phyloP scores from a whole-genome alignment of 257 asterid species.

The Solanum dulcamara region DNA sequence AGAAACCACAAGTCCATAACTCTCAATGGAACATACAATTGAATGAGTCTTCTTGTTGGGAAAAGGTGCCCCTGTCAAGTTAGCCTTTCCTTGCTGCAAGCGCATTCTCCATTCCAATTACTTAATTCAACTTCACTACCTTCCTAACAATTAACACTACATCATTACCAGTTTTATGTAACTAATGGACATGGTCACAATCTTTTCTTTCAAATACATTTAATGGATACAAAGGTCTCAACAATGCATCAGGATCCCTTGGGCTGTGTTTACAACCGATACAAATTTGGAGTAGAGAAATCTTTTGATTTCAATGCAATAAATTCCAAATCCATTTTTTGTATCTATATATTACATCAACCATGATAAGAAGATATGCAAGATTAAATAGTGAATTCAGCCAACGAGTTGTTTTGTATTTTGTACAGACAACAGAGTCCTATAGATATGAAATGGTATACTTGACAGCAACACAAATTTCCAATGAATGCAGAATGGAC shows the following conservation, averaged over 20 bases:
- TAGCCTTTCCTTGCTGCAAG: neutral
- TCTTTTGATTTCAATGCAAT: neutral
- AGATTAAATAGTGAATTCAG: neutral
- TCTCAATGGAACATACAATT: neutral
- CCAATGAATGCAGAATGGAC: neutral
- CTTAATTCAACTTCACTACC: neutral
- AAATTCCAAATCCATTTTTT: neutral
- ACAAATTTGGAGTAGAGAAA: neutral
- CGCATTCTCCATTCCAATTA: neutral
- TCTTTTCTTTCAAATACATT: neutral
- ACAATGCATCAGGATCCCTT: neutral
- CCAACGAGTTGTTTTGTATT: neutral
- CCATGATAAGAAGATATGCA: neutral
- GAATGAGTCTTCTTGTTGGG: neutral
- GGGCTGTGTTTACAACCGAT: neutral
- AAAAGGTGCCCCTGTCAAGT: neutral
- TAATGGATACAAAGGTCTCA: neutral
- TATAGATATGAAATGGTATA: neutral
- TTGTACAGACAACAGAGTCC: conserved; percentile 1
- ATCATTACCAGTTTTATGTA: neutral
- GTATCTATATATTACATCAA: neutral
- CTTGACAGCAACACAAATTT: neutral
- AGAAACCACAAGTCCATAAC: neutral
- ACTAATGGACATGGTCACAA: neutral
- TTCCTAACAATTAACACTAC: neutral